phyloP scores from a whole-genome alignment of 2,329 filamentous ascomycete genomes.

The Phialemoniopsis sp. region DNA sequence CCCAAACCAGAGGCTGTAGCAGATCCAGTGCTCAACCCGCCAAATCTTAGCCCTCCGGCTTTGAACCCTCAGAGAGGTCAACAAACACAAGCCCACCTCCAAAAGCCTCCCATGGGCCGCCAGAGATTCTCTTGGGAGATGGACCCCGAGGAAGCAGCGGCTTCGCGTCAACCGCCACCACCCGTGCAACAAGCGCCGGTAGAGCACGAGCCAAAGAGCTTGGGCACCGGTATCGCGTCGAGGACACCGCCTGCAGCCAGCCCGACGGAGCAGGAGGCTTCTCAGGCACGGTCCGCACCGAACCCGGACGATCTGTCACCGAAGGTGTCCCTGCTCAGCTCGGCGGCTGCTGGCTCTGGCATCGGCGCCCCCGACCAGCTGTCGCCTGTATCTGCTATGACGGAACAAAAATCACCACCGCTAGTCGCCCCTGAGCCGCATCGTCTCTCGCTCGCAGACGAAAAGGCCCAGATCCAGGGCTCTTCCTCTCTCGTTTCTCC shows the following conservation, averaged over 20 bases:
- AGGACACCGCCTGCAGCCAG: no score
- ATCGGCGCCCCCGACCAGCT: constrained; percentile 28
- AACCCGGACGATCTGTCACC: no score
- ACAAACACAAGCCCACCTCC: no score
- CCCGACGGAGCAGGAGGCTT: no score
- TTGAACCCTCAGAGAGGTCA: constrained; percentile 4
- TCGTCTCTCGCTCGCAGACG: constrained; percentile 36
- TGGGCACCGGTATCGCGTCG: neutral
- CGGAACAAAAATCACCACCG: constrained; percentile 20
- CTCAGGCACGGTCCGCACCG: no score
- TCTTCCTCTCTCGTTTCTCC: constrained; percentile 28
- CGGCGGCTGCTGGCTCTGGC: constrained; percentile 13
- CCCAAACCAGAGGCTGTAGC: no score
- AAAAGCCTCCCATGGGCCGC: constrained; percentile 1
- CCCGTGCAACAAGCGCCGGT: neutral
- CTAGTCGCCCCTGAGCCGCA: constrained; percentile 12
- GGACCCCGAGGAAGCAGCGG: constrained; percentile 14
- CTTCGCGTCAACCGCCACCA: constrained; percentile 1
- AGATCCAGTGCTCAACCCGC: no score
- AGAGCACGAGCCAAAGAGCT: constrained; percentile 2
- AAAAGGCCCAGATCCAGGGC: constrained; percentile 32
- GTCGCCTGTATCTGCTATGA: constrained; percentile 36
- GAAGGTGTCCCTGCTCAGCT: constrained; percentile 19
- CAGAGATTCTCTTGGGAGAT: constrained; percentile 40
- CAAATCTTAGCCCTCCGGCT: constrained; percentile 4